Evolutionary conservation across 441 rosid species (phyloP), one percentile per base, ranked within the genome.

Genomic region (Erodium trifolium): DNA sequence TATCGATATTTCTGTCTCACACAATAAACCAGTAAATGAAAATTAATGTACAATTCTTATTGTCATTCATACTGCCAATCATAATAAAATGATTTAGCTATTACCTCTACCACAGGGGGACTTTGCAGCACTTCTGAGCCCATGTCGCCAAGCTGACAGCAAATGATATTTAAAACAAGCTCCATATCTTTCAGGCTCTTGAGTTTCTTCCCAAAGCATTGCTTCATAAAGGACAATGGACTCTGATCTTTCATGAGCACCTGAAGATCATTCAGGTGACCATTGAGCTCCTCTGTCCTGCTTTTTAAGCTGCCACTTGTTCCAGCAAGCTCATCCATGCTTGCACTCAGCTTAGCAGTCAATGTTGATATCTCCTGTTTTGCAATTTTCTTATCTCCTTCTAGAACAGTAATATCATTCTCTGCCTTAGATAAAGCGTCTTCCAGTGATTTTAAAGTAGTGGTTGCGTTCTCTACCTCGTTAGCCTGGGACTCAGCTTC

Each of bases 291-390:
- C 66, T 79, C 66, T 27, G 86, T 81, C 65, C 78, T 87, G 72
- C 78, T 84, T 23, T 86, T 82, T n/a, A 85, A 70, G 78, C 77
- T 85, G 70, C 87, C 92, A 71, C 73, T 87, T 64, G 82, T 78
- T 82, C 87, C 91, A 67, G 88, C 79, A 79, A 91, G 78, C 79
- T 91, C 97, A 75, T 89, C 91, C 88, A 85, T 83, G 86, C 93
- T 86, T 64, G 87, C 82, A 75, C 78, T 84, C 81, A 91, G 78
- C 81, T 84, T 88, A 69, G 93, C 85, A 75, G 79, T 82, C 47
- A 91, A 87, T 31, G 78, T 68, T 57, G 83, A 87, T 71, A 87
- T 76, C 79, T 93, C 96, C 75, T 79, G 83, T 72, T 87, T 86
- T 59, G 86, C 77, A 67, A 75, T 77, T 78, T 73, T 83, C 79